Base-by-base conservation (phyloP, 164 flowering plant genomes). In the Malania oleifera region DNA sequence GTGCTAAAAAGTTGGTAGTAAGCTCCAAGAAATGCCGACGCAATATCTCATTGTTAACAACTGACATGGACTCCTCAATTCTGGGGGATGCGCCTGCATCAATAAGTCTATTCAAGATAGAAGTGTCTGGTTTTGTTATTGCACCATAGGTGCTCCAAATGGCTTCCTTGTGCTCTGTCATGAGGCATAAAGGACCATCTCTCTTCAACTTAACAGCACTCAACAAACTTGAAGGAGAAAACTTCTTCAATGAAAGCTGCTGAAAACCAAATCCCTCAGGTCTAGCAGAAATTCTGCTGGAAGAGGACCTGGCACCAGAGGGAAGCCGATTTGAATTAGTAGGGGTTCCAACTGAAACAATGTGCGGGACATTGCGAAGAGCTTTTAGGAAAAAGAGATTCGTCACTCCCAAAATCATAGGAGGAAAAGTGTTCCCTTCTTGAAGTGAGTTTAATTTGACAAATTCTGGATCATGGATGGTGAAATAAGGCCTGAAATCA, bases 21-120 rank as follows among this genome's bases (percentile, higher is more conserved):
- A 95, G 86, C 76, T 95, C 99, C 84, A 89, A 78, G 67, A 95
- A 95, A 73, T 95, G 99, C 55, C 99, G 78, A 35, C 96, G 85
- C 66, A 95, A 65, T 56, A 95, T 89, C 75, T 95, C 99, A 73
- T 91, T 95, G 74, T 95, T 95, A 29, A 95, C 97, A 63, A 95
- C 93, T 22, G 99, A 89, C 98, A 95, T 89, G 1, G 98, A 91
- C 73, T 89, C 99, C 75, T 89, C 99, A 67, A 89, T 83, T 73
- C 93, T 79, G 1, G 96, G 88, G 22, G 88, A 84, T 75, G 86
- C 60, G 48, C 98, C 99, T n/a, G 91, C 99, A 76, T 95, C 96
- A 69, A 91, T 67, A 61, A 95, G 95, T 70, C 98, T 81, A 73
- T 95, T 95, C 71, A 95, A 68, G 59, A 95, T 78, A 65, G 96